phyloP scores from a whole-genome alignment of 1,284 basidiomycete species.

The Microbotryum intermedium region DNA sequence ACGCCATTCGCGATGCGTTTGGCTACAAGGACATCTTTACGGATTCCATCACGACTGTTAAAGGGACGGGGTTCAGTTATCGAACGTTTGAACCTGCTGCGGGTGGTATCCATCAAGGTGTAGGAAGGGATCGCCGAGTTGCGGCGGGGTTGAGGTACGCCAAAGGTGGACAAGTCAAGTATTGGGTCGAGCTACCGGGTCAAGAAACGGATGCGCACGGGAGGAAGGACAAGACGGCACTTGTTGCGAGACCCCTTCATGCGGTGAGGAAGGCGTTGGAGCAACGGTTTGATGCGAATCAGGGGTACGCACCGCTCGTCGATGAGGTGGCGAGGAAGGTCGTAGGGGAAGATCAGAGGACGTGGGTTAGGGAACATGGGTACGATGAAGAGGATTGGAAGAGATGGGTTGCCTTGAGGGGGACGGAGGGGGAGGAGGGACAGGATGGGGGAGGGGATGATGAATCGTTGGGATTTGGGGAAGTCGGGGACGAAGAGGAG shows the following conservation, averaged over 20 bases:
- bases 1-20: conserved; percentile 66
- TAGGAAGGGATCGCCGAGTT: conserved; percentile 70
- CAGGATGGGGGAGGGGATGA: conserved; percentile 11
- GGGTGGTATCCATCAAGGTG: conserved; percentile 79
- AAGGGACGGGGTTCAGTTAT: conserved; percentile 87
- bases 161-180: conserved; percentile 62
- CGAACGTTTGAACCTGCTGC: conserved; percentile 92
- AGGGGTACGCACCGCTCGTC: conserved; percentile 68
- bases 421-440: background rate
- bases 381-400: conserved; percentile 34
- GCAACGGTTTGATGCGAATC: conserved; percentile 47
- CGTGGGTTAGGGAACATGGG: conserved; percentile 42
- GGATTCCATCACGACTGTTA: conserved; percentile 73
- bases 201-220: conserved; percentile 34
- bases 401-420: background rate
- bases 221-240: conserved; percentile 10
- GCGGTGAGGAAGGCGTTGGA: conserved; percentile 45
- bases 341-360: conserved; percentile 36
- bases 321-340: conserved; percentile 56
- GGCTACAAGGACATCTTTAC: conserved; percentile 62
- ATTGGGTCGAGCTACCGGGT: conserved; percentile 54
- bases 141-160: conserved; percentile 83
- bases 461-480: conserved; percentile 38
- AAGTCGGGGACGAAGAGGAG: conserved; percentile 46
- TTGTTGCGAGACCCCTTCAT: conserved; percentile 37